Percentiles rank a stretch among this genome's conserved stretches.
phyloP scores from a whole-genome alignment of 768 basidiomycete genomes.

The Termitomyces sp. region DNA sequence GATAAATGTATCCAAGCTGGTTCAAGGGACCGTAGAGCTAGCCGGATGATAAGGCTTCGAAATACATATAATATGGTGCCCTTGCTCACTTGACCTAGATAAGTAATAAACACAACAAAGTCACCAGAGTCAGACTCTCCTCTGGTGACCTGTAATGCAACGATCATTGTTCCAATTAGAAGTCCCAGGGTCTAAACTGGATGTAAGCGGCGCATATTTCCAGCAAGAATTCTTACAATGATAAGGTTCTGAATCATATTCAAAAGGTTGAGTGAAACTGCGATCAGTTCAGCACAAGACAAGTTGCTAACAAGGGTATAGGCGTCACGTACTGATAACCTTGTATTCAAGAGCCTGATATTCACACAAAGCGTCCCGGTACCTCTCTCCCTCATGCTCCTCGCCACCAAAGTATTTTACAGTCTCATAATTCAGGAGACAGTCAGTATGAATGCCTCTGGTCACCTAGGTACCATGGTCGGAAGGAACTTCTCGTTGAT shows the following conservation, averaged over 20 bases:
- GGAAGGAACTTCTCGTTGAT: neutral
- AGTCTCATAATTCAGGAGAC: conserved; percentile 76
- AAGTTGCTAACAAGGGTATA: neutral
- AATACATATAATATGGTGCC: neutral
- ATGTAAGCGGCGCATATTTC: neutral
- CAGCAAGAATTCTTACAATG: conserved; percentile 41
- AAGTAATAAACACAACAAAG: conserved; percentile 80
- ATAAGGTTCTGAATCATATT: conserved; percentile 80
- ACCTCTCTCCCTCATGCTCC: conserved; percentile 68
- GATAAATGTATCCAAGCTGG: conserved; percentile 75
- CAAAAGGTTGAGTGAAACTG: conserved; percentile 67
- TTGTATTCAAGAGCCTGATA: conserved; percentile 73
- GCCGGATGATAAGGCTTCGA: conserved; percentile 5
- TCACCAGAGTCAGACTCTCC: conserved; percentile 46
- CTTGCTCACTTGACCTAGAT: conserved; percentile 61
- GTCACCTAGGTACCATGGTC: conserved; percentile 42
- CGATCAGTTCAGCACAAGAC: neutral
- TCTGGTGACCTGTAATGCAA: conserved; percentile 61
- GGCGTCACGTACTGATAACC: conserved; percentile 54
- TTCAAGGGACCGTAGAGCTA: conserved; percentile 72
- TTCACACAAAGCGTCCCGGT: conserved; percentile 60
- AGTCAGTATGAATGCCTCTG: conserved; percentile 80
- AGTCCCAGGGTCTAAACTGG: conserved; percentile 61
- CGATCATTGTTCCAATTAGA: conserved; percentile 75
- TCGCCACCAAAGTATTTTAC: conserved; percentile 91